These are phyloP conservation scores for Xerocomellus intermedius DNA, from an alignment of 768 basidiomycete species.

Conservation along the genomic window DNA sequence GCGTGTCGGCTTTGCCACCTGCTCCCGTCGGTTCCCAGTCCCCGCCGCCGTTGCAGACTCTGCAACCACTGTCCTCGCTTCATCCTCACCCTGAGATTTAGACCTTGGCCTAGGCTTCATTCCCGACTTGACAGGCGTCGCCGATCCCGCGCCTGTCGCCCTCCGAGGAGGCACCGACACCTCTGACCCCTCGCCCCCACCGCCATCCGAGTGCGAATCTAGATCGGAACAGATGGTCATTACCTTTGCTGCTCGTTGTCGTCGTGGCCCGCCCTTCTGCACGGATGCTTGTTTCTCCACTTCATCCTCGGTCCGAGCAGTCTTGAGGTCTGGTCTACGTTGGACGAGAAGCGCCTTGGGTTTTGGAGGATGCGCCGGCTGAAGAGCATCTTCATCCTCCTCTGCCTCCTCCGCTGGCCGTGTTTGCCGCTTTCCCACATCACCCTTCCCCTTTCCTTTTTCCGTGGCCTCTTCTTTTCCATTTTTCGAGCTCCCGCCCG, in stretches of 20 bases:
- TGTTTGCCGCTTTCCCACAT: background rate
- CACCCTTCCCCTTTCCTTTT: background rate
- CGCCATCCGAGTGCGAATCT: background rate
- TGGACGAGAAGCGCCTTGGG: background rate
- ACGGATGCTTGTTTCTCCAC: background rate
- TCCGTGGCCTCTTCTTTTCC: background rate
- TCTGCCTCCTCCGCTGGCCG: background rate
- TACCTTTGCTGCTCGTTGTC: background rate
- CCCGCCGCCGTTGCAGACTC: background rate
- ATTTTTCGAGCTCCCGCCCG: background rate
- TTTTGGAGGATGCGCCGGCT: background rate
- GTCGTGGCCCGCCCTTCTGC: background rate
- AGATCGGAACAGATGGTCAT: background rate
- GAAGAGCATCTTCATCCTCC: background rate
- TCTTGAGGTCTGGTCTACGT: background rate
- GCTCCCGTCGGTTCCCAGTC: background rate
- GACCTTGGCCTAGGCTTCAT: conserved; percentile 27
- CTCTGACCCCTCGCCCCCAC: background rate
- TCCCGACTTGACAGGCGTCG: conserved; percentile 26
- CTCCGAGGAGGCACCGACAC: conserved; percentile 15
- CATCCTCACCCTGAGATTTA: conserved; percentile 1
- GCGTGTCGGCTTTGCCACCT: background rate
- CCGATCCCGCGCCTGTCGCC: background rate
- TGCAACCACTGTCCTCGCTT: background rate
- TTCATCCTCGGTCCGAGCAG: background rate